A percentile compares a stretch with the other conserved stretches of the same genome.
phyloP scores from a whole-genome alignment of 352 stramenopile species.

The Pythium apleroticum region DNA sequence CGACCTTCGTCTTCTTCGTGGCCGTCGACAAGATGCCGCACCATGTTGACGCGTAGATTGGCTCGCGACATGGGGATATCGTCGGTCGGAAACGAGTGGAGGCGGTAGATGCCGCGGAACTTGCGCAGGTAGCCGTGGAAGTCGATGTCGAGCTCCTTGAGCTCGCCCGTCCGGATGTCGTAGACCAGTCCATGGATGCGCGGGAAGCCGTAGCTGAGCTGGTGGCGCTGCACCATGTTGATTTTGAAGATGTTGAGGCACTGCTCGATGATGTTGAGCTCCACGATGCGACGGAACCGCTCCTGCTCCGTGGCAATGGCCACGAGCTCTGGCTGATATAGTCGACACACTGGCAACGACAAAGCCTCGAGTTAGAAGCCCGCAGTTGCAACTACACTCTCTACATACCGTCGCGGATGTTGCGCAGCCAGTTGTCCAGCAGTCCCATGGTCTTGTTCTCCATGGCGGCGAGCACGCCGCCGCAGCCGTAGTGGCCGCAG shows the following conservation, averaged over 20 bases:
- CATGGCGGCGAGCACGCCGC: slow-evolving; percentile 73
- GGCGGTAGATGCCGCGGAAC: slow-evolving; percentile 80
- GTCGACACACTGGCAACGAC: slow-evolving; percentile 75
- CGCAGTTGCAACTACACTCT: background rate
- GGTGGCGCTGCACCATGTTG: slow-evolving; percentile 81
- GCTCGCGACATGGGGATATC: slow-evolving; percentile 34
- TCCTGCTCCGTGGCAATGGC: slow-evolving; percentile 77
- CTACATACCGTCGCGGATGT: slow-evolving; percentile 81
- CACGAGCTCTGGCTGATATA: slow-evolving; percentile 87
- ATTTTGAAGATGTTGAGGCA: slow-evolving; percentile 93
- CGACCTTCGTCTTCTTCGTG: slow-evolving; percentile 56
- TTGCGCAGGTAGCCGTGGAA: slow-evolving; percentile 78
- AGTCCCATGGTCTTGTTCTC: slow-evolving; percentile 78
- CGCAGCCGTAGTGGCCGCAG: slow-evolving; percentile 88
- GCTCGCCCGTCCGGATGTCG: slow-evolving; percentile 71
- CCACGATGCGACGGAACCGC: slow-evolving; percentile 75
- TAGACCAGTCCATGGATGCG: slow-evolving; percentile 89
- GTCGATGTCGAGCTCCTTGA: slow-evolving; percentile 85
- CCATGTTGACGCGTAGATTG: slow-evolving; percentile 76
- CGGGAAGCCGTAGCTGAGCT: slow-evolving; percentile 87
- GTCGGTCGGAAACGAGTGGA: slow-evolving; percentile 69
- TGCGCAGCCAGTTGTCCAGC: slow-evolving; percentile 92
- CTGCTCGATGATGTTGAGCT: slow-evolving; percentile 90
- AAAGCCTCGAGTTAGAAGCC: background rate
- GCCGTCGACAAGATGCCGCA: slow-evolving; percentile 51